These are phyloP conservation scores for Xeromyces bisporus DNA, from an alignment of 495 filamentous ascomycete species.

Conservation along the genomic window DNA sequence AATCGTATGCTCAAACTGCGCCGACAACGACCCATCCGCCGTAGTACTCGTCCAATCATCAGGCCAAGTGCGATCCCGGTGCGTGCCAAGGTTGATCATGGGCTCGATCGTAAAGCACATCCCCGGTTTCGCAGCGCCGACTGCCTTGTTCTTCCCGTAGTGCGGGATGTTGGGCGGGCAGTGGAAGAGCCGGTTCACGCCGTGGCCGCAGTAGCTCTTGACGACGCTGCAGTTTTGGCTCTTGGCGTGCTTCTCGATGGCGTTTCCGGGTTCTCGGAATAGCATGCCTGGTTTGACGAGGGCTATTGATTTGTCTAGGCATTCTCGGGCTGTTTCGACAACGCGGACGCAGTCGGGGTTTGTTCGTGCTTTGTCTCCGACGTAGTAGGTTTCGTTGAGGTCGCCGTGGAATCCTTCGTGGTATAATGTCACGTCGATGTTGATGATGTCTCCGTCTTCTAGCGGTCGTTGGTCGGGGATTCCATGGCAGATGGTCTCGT, in stretches of 20 bases:
- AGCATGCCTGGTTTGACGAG: constrained; percentile 74
- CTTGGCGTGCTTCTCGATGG: constrained; percentile 79
- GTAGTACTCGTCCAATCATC: constrained; percentile 85
- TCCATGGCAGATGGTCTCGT: constrained; percentile 93
- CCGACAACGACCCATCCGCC: constrained; percentile 62
- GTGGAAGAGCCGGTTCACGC: constrained; percentile 75
- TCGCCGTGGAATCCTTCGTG: constrained; percentile 80
- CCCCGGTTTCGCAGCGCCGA: constrained; percentile 67
- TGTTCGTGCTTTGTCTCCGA: constrained; percentile 56
- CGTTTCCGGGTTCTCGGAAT: constrained; percentile 71
- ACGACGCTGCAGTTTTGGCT: constrained; percentile 61
- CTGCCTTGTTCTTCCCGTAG: constrained; percentile 82
- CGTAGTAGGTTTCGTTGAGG: constrained; percentile 85
- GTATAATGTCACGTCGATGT: constrained; percentile 78
- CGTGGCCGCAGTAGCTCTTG: constrained; percentile 80
- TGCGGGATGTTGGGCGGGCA: constrained; percentile 72
- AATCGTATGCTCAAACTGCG: constrained; percentile 89
- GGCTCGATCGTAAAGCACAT: constrained; percentile 94
- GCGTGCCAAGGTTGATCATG: constrained; percentile 72
- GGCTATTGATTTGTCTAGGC: constrained; percentile 65
- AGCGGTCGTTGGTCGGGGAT: constrained; percentile 70
- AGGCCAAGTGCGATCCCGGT: constrained; percentile 73
- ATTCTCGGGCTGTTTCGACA: constrained; percentile 67
- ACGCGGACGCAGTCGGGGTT: constrained; percentile 71
- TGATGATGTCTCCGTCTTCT: constrained; percentile 73